Conservation (phyloP, 805 yeast species). For the Schizosaccharomyces lindneri region DNA sequence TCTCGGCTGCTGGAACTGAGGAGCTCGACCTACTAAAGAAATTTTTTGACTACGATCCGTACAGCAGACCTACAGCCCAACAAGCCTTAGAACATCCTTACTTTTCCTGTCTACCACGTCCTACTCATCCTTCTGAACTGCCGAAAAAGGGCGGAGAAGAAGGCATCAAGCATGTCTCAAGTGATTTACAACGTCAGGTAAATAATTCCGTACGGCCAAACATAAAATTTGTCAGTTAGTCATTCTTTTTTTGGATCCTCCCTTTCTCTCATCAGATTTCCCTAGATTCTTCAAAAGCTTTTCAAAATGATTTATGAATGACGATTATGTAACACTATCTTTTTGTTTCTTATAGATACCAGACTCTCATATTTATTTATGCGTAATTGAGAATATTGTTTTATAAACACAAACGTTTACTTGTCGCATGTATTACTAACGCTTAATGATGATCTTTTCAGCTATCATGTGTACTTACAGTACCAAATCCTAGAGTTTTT, state of each 20-base stretch:
- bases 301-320: no score
- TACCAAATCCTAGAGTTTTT: no score
- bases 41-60: slow-evolving; percentile 46
- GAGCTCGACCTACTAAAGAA: slow-evolving; percentile 36
- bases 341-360: no score
- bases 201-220: not conserved
- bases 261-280: not conserved
- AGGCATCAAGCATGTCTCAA: not conserved
- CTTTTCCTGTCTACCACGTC: slow-evolving; percentile 40
- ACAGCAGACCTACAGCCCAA: slow-evolving; percentile 35
- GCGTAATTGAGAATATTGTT: no score
- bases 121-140: not conserved
- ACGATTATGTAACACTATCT: no score
- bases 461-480: no score
- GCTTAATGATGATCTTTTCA: no score
- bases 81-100: slow-evolving; percentile 49
- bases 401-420: no score
- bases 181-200: not conserved
- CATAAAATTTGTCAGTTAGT: not conserved
- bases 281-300: not conserved
- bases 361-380: no score
- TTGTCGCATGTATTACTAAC: no score
- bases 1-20: slow-evolving; percentile 16
- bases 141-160: not conserved
- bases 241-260: not conserved